These are phyloP conservation scores for Clarireedia sp. DNA, from an alignment of 2,329 filamentous ascomycete species.

Conservation along the genomic window DNA sequence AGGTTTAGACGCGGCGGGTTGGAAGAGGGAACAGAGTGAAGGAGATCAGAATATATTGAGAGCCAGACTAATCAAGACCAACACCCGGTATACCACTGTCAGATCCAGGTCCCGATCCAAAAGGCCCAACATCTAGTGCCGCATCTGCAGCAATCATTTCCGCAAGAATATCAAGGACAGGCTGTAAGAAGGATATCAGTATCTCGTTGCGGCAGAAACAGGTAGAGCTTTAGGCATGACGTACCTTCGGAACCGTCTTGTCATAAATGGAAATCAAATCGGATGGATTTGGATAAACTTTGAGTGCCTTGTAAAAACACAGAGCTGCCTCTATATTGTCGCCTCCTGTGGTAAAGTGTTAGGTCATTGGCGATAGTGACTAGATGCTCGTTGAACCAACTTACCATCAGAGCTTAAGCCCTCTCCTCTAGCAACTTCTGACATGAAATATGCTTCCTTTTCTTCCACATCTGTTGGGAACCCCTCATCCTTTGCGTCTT, in stretches of 20 bases:
- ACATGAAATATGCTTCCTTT: conserved; percentile 94
- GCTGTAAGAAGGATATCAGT: conserved; percentile 38
- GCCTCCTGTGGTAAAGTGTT: conserved; percentile 40
- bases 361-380: neutral
- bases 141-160: conserved; percentile 96
- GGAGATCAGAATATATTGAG: conserved; percentile 7
- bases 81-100: conserved; percentile 26
- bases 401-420: conserved; percentile 72
- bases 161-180: conserved; percentile 89
- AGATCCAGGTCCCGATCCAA: conserved; percentile 22
- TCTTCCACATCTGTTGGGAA: conserved; percentile 88
- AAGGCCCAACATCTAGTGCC: conserved; percentile 51
- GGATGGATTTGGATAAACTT: conserved; percentile 90
- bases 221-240: neutral
- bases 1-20: neutral
- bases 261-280: conserved; percentile 97
- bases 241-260: conserved; percentile 92
- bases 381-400: conserved; percentile 21
- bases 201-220: no score
- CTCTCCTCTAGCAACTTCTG: conserved; percentile 87
- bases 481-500: conserved; percentile 79
- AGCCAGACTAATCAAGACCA: conserved; percentile 26
- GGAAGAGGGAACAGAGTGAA: conserved; percentile 14
- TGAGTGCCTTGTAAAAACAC: conserved; percentile 96
- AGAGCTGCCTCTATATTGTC: conserved; percentile 76